Evolutionary conservation across 805 yeast genomes (phyloP), one percentile per base, ranked within the genome.

Genomic region (Peterozyma xylosa): DNA sequence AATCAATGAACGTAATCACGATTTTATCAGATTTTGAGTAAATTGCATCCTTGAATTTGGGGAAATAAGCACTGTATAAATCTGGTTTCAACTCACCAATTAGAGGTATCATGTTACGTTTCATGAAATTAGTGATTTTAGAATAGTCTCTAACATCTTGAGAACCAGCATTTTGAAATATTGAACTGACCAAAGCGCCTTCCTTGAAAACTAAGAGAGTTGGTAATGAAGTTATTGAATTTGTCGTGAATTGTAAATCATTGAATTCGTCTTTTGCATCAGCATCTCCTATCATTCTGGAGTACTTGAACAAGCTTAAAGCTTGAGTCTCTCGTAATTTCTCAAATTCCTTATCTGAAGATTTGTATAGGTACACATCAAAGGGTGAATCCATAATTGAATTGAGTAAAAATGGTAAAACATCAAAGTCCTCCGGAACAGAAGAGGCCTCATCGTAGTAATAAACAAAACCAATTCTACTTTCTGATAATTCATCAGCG

Each of bases 121-220:
- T 55, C 29, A 85, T 60, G 66, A 83, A 85, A 13, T 70, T 56
- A 49, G 68, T 55, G 9, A 85, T 66, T 35, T 63, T 59, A 17
- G 64, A 66, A 14, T 60, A 59, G 49, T 76, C 70, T 49, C 93
- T 70, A 45, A 74, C 70, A 51, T 83, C 86, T 40, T 76, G 77
- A 6, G 87, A 74, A 0, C 81, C 79, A 60, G 76, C 78, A 45
- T 76, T 78, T 50, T 76, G 84, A 50, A 60, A 81, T 5, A 80
- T 71, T 4, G 65, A 62, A 0, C 86, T 71, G 30, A 73, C 54
- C 44, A 76, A 55, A 11, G 78, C 64, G 42, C 74, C 73, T 43
- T 82, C 82, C 51, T 76, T 81, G 57, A 81, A 74, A 17, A 82
- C 64, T 30, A 79, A 60, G 15, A 85, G 52, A 13, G 86, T 78